Evolutionary conservation across 345 rosid genomes (phyloP).

Genomic region (Eucalyptus cloeziana): DNA sequence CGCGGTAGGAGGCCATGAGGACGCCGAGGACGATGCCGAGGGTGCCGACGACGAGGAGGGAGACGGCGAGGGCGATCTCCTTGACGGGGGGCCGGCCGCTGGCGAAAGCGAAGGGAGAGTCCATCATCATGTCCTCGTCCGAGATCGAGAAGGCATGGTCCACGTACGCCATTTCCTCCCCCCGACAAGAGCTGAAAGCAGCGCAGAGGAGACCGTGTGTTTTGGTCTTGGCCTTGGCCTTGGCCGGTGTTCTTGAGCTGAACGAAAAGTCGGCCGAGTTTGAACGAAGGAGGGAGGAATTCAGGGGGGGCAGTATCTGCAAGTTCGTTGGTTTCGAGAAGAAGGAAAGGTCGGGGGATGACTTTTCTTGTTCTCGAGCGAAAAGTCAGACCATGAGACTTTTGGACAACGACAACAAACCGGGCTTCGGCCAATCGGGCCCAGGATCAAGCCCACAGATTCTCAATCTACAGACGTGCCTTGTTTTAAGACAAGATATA

Average conservation of each 20-base stretch:
- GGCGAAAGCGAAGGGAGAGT: slow-evolving; percentile 32
- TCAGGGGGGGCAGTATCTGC: not conserved
- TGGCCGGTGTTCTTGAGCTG: not conserved
- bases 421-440: not conserved
- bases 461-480: not conserved
- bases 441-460: not conserved
- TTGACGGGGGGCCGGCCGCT: slow-evolving; percentile 80
- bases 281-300: not conserved
- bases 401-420: not conserved
- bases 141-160: slow-evolving; percentile 95
- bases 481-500: too few relatives aligned
- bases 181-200: not conserved
- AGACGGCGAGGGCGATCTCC: slow-evolving; percentile 87
- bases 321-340: not conserved
- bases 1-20: slow-evolving; percentile 60
- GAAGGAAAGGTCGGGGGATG: not conserved
- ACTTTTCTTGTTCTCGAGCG: not conserved
- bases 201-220: not conserved
- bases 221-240: not conserved
- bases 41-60: slow-evolving; percentile 81
- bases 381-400: not conserved
- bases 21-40: slow-evolving; percentile 57
- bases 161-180: slow-evolving; percentile 66
- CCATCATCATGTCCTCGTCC: slow-evolving; percentile 89
- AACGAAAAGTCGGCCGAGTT: not conserved